Evolutionary conservation across 768 basidiomycete genomes (phyloP), one percentile per base, ranked within the genome.

Genomic region (Flagelloscypha sp.): DNA sequence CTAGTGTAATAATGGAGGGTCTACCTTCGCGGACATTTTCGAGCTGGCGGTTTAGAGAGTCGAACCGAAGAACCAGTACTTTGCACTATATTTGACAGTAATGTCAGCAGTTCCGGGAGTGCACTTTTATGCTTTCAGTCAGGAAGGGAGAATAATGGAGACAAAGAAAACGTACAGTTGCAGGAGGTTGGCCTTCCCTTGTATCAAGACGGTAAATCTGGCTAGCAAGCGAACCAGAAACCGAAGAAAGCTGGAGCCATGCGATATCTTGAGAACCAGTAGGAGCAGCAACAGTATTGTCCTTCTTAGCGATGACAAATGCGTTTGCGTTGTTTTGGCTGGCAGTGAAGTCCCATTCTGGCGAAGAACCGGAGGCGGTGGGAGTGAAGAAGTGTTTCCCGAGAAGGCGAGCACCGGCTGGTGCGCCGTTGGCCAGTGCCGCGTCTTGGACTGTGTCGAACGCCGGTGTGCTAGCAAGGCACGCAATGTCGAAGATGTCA

Each of bases 371-470:
- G 3, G 52, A 50, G 4, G 63, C 66, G 4, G 61, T 54, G 1
- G 58, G 49, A 23, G 74, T 59, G 51, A 76, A 83, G 60, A 68
- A 79, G 44, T 82, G 76, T 40, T 73, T 63, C 9, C 68, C 68
- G 22, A 69, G 58, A 24, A 63, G 48, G 8, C 35, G 10, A 25
- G 8, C 8, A n/a, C 21, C 10, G n/a, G 8, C 24, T 3, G n/a
- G 30, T 31, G 12, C 30, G 8, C 9, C 30, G 9, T 24, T 10
- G 49, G 52, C 29, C 0, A 39, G 54, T 1, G 40, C 45, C 3
- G 23, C 12, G 17, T 40, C 45, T 7, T 55, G 46, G 25, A 44
- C 30, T 7, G 19, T 25, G 27, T 48, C 28, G 40, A 59, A 66
- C 10, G 43, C 30, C 10, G 56, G 42, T 6, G 55, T 53, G 13